Evolutionary conservation across 176 grass and related monocot species (phyloP), one percentile per base, ranked within the genome.

Genomic region (Neostapfia colusana): DNA sequence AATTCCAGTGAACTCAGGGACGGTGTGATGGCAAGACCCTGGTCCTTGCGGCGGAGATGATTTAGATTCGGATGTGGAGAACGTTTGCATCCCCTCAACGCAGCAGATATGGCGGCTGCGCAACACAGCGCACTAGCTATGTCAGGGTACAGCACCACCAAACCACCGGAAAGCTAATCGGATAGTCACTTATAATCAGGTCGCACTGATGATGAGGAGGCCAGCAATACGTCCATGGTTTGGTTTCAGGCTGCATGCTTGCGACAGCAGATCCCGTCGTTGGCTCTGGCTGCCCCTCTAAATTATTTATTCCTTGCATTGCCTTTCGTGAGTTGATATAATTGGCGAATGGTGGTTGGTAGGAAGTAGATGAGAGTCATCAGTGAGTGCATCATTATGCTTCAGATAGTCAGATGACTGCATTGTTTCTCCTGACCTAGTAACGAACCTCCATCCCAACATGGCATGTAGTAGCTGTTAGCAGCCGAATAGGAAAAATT

Each of bases 311-410:
- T 65, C 59, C 40, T 39, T 53, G 17, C 35, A 5, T 4, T 3
- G 35, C 46, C 31, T 67, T 68, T 75, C 8, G n/a, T 16, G 12
- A 63, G 55, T n/a, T 63, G 2, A 64, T 39, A 71, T 39, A 55
- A 65, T 78, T 53, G 40, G 62, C 39, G 23, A 75, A 63, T 26
- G 23, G 70, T 54, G 63, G 77, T 86, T 5, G 84, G 41, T 81
- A 25, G 63, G 75, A 86, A 81, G 84, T 10, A 60, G 70, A 81
- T 81, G 25, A 14, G 21, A 3, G 21, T 15, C 24, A 26, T 59
- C 25, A 26, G 55, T 31, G 31, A 26, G 55, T 31, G 31, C 31
- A 75, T 69, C 34, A 85, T 85, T 67, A 85, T 9, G 23, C 34
- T 63, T 24, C 31, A 80, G 41, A 35, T 18, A 53, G 5, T 26